A percentile compares a stretch with the other conserved stretches of the same genome.
Evolutionary conservation across 345 rosid species (phyloP).

Genomic region (Euphorbia tirucalli): DNA sequence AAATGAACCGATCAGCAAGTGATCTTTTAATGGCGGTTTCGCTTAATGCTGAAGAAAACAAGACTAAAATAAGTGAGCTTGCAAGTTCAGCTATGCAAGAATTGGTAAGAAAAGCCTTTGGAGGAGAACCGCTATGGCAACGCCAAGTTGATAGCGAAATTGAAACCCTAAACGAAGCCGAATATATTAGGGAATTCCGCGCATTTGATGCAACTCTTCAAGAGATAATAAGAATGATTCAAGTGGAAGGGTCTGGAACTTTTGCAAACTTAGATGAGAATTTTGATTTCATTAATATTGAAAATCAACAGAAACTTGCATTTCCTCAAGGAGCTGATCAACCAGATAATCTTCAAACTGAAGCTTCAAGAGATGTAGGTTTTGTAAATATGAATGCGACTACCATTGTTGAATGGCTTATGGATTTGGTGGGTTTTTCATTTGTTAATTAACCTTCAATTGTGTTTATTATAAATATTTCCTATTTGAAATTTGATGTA

Average conservation of each 20-base stretch:
- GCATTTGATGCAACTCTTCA: constrained; percentile 22
- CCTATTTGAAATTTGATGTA: not conserved
- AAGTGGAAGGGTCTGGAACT: constrained; percentile 11
- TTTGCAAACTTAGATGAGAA: constrained; percentile 8
- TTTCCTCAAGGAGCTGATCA: not conserved
- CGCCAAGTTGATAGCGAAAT: not conserved
- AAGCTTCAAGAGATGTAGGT: constrained; percentile 32
- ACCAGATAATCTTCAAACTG: constrained; percentile 12
- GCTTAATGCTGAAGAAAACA: constrained; percentile 25
- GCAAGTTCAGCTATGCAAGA: constrained; percentile 34
- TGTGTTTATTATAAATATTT: not conserved
- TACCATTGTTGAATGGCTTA: constrained; percentile 33
- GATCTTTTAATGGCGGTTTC: constrained; percentile 45
- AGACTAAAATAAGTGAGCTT: constrained; percentile 21
- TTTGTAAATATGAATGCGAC: constrained; percentile 17
- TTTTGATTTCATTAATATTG: not conserved
- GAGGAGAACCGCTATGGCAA: constrained; percentile 37
- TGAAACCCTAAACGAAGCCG: constrained; percentile 30
- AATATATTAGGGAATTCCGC: constrained; percentile 26
- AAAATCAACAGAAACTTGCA: not conserved
- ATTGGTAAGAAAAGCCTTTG: constrained; percentile 22
- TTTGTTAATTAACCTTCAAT: not conserved
- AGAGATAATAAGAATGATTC: constrained; percentile 30
- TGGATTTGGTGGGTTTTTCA: constrained; percentile 35
- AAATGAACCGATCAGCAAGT: constrained; percentile 25